phyloP scores from a whole-genome alignment of 75 land plant species.

The Sequoia sempervirens region DNA sequence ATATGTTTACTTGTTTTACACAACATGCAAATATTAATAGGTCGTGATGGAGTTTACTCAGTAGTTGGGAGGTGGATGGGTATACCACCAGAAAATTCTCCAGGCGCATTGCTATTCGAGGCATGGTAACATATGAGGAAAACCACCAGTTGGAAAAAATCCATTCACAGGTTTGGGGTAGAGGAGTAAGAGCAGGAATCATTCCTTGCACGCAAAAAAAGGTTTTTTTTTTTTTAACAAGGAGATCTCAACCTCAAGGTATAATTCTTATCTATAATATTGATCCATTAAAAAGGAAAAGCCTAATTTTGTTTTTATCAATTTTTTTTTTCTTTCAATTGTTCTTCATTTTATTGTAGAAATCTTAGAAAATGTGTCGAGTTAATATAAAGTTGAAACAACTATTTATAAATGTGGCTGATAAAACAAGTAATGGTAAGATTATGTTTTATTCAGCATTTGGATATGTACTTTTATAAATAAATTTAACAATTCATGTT shows the following conservation, averaged over 20 bases:
- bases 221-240: slow-evolving; percentile 42
- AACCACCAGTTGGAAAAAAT: slow-evolving; percentile 24
- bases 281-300: too few relatives aligned
- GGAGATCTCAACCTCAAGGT: slow-evolving; percentile 13
- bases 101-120: slow-evolving; percentile 38
- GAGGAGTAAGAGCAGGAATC: slow-evolving; percentile 34
- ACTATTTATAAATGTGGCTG: too few relatives aligned
- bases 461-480: too few relatives aligned
- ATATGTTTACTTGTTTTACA: not conserved
- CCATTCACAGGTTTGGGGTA: slow-evolving; percentile 22
- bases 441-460: too few relatives aligned
- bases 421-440: too few relatives aligned
- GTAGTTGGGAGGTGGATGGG: slow-evolving; percentile 53
- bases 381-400: too few relatives aligned
- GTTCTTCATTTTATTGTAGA: too few relatives aligned
- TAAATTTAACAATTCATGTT: too few relatives aligned
- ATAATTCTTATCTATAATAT: not conserved
- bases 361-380: too few relatives aligned
- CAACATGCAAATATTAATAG: slow-evolving; percentile 25
- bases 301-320: too few relatives aligned
- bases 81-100: slow-evolving; percentile 13
- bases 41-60: slow-evolving; percentile 63
- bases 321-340: too few relatives aligned
- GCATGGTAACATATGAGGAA: slow-evolving; percentile 25
- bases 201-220: slow-evolving; percentile 24